Evolutionary conservation across 306 rosid genomes (phyloP).

Genomic region (Pterocarpus santalinus): DNA sequence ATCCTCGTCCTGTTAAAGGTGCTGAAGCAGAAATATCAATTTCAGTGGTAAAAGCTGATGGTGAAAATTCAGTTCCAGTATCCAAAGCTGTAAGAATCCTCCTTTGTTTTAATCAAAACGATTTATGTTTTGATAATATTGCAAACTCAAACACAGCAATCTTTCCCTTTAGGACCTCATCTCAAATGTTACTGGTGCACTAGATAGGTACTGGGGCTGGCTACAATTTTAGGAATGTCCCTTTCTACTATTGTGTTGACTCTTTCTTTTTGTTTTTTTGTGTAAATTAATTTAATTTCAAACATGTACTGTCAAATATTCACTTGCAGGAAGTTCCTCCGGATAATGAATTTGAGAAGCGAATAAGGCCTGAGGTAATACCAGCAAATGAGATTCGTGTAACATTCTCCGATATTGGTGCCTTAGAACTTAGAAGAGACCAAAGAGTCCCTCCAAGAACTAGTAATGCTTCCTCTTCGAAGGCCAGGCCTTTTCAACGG

Average conservation of each 20-base stretch:
- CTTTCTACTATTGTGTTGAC: not conserved
- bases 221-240: too few species aligned
- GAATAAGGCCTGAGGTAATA: constrained; percentile 92
- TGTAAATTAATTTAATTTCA: too few species aligned
- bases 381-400: constrained; percentile 86
- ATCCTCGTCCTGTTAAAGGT: constrained; percentile 52
- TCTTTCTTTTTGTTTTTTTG: not conserved
- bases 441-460: constrained; percentile 95
- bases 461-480: constrained; percentile 93
- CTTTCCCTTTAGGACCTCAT: too few species aligned
- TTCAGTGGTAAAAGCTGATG: constrained; percentile 55
- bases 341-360: constrained; percentile 94
- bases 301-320: not conserved
- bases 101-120: not conserved
- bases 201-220: too few species aligned
- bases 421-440: constrained; percentile 81
- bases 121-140: not conserved
- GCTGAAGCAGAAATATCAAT: constrained; percentile 57
- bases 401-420: constrained; percentile 86
- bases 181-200: too few species aligned
- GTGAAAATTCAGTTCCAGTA: constrained; percentile 58
- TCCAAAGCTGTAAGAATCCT: constrained; percentile 64
- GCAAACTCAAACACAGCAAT: constrained; percentile 34
- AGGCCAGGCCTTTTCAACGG: constrained; percentile 93
- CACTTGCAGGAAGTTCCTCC: constrained; percentile 74